Base-by-base conservation (phyloP, 23 red algal genomes). In the Gracilaria gracilis region DNA sequence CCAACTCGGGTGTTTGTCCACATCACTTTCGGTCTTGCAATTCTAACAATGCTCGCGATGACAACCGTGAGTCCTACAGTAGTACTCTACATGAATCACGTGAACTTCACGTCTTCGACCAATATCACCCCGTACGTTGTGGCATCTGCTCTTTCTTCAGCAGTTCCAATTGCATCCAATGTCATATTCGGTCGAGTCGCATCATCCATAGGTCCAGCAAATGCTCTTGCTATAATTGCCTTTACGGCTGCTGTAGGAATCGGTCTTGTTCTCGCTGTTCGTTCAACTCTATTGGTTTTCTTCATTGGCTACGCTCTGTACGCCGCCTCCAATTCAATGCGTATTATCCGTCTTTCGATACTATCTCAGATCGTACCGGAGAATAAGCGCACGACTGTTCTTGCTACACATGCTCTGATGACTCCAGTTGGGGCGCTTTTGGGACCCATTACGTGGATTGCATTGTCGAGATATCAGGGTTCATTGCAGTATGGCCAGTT, bases 21-120 rank as follows among this genome's bases (percentile, higher is more conserved):
- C 65, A 42, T 49, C 24, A 69, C 80, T 23, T 87, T 85, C 59
- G 24, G 32, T 69, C 51, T 94, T 53, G 91, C 91, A 23, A 54
- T 94, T 58, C 79, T 94, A 4, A 82, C 85, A 15, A 94, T 94
- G 91, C 20, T 85, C 29, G 40, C 38, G 20, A 86, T 87, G 91
- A 94, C 91, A 36, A 35, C 91, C 32, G 76, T 94, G 1, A 73
- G 57, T 54, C 91, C 91, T 6, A 87, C 66, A 9, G 4, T 94
- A 25, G 66, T 94, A 1, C 72, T 94, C 19, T 94, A 79, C 57
- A 84, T 88, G 91, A 84, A 85, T 39, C 27, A 87, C 27, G 62
- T 72, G 12, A 70, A 81, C 67, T 85, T 72, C 48, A 85, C 91
- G 32, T 58, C 79, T 7, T 11, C 76, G 27, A 44, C 58, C 72